These are phyloP conservation scores for Beauveria bassiana DNA, from an alignment of 2,329 filamentous ascomycete genomes.

Conservation along the genomic window DNA sequence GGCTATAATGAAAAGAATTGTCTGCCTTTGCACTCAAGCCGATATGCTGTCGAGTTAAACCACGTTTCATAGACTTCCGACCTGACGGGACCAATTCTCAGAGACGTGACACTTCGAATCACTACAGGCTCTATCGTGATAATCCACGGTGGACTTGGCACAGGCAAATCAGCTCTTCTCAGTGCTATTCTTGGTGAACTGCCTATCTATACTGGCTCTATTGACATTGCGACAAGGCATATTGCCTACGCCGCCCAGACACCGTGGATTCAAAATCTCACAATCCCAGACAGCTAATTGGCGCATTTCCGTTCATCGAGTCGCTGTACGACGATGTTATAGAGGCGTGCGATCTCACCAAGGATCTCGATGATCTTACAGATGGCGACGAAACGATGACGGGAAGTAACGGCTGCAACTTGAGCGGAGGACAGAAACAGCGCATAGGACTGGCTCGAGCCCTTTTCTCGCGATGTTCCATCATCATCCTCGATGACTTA, in stretches of 20 bases:
- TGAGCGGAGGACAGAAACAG: constrained; percentile 4
- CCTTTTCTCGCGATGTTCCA: constrained; percentile 12
- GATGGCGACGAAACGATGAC: constrained; percentile 21
- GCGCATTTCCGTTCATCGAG: constrained; percentile 23
- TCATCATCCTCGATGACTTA: constrained; percentile 13
- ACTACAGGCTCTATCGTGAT: constrained; percentile 21
- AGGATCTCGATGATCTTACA: constrained; percentile 21
- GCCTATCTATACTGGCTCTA: constrained; percentile 14
- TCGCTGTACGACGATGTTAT: constrained; percentile 25
- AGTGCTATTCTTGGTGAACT: constrained; percentile 18
- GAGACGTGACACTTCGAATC: background rate
- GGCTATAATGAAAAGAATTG: background rate
- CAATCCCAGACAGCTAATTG: constrained; percentile 28
- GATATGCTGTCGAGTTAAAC: background rate
- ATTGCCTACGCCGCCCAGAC: constrained; percentile 25
- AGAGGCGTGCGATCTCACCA: constrained; percentile 25
- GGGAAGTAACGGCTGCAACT: constrained; percentile 16
- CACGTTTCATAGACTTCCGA: constrained; percentile 1
- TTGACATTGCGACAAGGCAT: constrained; percentile 17
- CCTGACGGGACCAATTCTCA: background rate
- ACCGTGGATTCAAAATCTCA: constrained; percentile 27
- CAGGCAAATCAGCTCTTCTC: constrained; percentile 25
- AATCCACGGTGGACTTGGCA: constrained; percentile 24
- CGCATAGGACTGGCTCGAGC: constrained; percentile 1
- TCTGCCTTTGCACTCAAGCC: background rate